Conservation (phyloP, 2,329 filamentous ascomycete species). For the Akanthomyces uredinophilus region DNA sequence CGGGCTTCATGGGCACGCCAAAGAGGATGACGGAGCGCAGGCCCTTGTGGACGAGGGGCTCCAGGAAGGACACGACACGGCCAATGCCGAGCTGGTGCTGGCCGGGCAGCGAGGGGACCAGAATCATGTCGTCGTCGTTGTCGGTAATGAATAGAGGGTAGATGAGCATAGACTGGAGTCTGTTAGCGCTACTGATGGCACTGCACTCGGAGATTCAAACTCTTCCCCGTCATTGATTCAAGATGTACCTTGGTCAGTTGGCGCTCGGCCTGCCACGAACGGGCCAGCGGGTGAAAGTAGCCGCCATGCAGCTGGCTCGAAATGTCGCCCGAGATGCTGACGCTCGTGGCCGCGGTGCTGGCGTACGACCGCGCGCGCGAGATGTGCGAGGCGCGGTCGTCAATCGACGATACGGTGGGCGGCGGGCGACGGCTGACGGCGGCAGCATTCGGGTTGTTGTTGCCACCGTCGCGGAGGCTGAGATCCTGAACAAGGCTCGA, state of each 20-base stretch:
- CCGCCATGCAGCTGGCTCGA: slow-evolving; percentile 79
- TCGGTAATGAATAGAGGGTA: slow-evolving; percentile 97
- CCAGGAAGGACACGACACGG: slow-evolving; percentile 76
- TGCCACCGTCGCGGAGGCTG: slow-evolving; percentile 51
- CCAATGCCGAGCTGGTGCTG: slow-evolving; percentile 86
- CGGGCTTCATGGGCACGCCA: slow-evolving; percentile 77
- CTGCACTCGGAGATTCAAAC: not conserved
- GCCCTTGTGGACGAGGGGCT: slow-evolving; percentile 82
- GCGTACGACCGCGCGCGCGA: slow-evolving; percentile 61
- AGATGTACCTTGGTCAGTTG: slow-evolving; percentile 72
- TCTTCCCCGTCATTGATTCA: not conserved
- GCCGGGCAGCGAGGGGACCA: slow-evolving; percentile 85
- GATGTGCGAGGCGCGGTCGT: slow-evolving; percentile 56
- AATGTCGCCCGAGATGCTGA: slow-evolving; percentile 69
- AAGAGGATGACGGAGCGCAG: slow-evolving; percentile 92
- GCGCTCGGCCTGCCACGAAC: slow-evolving; percentile 78
- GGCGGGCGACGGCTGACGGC: slow-evolving; percentile 31
- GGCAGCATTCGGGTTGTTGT: slow-evolving; percentile 33
- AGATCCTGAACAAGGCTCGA: slow-evolving; percentile 63
- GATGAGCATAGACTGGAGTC: slow-evolving; percentile 84
- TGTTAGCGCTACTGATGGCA: not conserved
- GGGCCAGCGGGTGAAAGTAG: slow-evolving; percentile 73
- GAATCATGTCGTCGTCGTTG: slow-evolving; percentile 82
- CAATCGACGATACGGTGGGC: slow-evolving; percentile 40
- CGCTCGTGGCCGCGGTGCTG: slow-evolving; percentile 62